A percentile compares a stretch with the other conserved stretches of the same genome.
Evolutionary conservation across 2,329 filamentous ascomycete genomes (phyloP).

Genomic region (Botrytis deweyae): DNA sequence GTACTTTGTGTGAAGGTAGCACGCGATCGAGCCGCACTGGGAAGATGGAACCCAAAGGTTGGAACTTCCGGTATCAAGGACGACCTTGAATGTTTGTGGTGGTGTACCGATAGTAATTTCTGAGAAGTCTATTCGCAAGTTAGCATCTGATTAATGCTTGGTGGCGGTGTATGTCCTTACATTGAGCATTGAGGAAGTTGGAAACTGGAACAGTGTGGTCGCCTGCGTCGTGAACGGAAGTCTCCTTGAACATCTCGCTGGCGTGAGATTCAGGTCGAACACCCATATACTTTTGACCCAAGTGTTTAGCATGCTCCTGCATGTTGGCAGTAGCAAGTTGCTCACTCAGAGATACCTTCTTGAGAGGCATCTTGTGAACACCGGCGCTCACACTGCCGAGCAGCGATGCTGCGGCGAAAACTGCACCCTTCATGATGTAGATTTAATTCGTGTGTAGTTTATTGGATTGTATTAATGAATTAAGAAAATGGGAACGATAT

Average conservation of each 20-base stretch:
- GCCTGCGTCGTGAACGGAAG: constrained; percentile 63
- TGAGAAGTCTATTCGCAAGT: constrained; percentile 74
- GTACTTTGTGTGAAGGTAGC: constrained; percentile 96
- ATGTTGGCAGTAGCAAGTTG: constrained; percentile 86
- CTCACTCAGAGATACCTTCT: constrained; percentile 90
- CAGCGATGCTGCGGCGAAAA: constrained; percentile 71
- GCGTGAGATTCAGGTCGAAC: constrained; percentile 66
- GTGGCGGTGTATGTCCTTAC: constrained; percentile 53
- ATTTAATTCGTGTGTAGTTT: constrained; percentile 25
- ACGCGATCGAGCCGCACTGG: constrained; percentile 91
- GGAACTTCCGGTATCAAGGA: constrained; percentile 97
- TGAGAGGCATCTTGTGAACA: constrained; percentile 94
- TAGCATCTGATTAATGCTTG: constrained; percentile 18
- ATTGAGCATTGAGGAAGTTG: constrained; percentile 99
- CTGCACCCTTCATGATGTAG: constrained; percentile 75
- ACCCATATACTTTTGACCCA: constrained; percentile 97
- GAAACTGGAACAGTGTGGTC: constrained; percentile 82
- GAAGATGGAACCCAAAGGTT: constrained; percentile 97
- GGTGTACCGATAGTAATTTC: constrained; percentile 92
- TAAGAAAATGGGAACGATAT: constrained; percentile 6
- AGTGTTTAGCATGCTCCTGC: constrained; percentile 74
- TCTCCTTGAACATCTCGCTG: constrained; percentile 78
- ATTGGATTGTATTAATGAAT: constrained; percentile 9
- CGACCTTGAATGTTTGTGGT: constrained; percentile 95
- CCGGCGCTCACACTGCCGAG: constrained; percentile 80